These are phyloP conservation scores for Claviceps purpurea DNA, from an alignment of 2,329 filamentous ascomycete species.

Conservation along the genomic window DNA sequence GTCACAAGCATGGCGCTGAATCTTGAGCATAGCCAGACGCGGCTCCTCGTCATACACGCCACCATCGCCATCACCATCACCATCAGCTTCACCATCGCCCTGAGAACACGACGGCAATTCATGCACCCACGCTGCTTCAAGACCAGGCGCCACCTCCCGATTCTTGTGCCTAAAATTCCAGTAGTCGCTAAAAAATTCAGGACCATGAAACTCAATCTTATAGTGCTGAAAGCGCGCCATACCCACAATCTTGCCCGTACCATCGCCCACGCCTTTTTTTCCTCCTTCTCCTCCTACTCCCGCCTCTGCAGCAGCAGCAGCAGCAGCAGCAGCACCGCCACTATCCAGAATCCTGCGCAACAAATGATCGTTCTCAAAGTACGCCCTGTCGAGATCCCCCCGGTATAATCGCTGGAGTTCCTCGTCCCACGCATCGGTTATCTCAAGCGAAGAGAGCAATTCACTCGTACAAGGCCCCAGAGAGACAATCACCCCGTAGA, in stretches of 20 bases:
- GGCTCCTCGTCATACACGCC: constrained; percentile 1
- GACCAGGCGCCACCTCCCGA: neutral
- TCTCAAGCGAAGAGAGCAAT: constrained; percentile 5
- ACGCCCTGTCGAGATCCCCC: constrained; percentile 5
- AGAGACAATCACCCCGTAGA: constrained; percentile 5
- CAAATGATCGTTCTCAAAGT: constrained; percentile 5
- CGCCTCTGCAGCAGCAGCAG: too few species aligned
- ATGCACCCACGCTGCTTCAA: constrained; percentile 4
- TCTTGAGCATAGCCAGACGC: constrained; percentile 6
- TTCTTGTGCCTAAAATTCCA: constrained; percentile 5
- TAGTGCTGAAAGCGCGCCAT: constrained; percentile 2
- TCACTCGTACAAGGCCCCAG: constrained; percentile 5
- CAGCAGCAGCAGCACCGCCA: neutral
- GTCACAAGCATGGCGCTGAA: neutral
- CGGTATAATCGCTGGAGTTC: constrained; percentile 7
- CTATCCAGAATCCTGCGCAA: constrained; percentile 5
- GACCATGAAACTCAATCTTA: constrained; percentile 3
- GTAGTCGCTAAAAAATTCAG: constrained; percentile 3
- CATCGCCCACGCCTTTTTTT: too few species aligned
- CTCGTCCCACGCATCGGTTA: constrained; percentile 6
- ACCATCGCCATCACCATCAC: too few species aligned
- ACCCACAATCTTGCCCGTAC: neutral
- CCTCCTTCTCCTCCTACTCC: too few species aligned
- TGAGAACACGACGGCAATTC: neutral
- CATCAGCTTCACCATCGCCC: neutral